phyloP scores from a whole-genome alignment of 345 rosid genomes.

The Euphorbia peplus region DNA sequence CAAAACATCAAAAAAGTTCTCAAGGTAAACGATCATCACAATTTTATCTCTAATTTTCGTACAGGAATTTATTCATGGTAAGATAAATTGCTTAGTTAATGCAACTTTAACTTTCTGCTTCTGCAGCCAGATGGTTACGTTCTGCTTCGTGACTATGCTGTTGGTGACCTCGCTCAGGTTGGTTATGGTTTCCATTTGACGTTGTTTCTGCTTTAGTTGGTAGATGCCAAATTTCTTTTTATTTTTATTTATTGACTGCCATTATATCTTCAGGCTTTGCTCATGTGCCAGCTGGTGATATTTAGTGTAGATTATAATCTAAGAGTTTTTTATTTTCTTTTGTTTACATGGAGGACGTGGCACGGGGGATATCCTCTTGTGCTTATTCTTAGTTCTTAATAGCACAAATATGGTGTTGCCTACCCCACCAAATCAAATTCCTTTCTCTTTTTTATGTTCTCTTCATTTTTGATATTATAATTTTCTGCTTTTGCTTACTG shows the following conservation, averaged over 20 bases:
- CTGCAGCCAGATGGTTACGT: conserved; percentile 70
- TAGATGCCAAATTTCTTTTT: not conserved
- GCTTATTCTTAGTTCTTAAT: too few species aligned
- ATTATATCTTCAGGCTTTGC: not conserved
- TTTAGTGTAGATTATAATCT: not conserved
- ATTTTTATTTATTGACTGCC: not conserved
- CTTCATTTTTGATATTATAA: not conserved
- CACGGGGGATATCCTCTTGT: not conserved
- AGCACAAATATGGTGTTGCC: not conserved
- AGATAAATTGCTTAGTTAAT: conserved; percentile 8
- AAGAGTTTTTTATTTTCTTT: not conserved
- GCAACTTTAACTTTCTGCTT: conserved; percentile 7
- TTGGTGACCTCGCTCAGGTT: conserved; percentile 96
- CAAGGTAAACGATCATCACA: conserved; percentile 43
- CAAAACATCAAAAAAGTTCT: conserved; percentile 69
- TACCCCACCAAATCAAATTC: not conserved
- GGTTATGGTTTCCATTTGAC: not conserved
- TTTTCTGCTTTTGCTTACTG: not conserved
- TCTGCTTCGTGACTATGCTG: conserved; percentile 85
- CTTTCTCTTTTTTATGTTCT: not conserved
- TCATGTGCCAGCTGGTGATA: not conserved
- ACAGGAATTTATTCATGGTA: not conserved
- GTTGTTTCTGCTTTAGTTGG: not conserved
- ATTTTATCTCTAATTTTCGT: conserved; percentile 8
- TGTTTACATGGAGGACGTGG: too few species aligned